Percentiles rank a stretch among this genome's conserved stretches.
Conservation (phyloP, 1,139 yeast species). For the Candida gigantensis region DNA sequence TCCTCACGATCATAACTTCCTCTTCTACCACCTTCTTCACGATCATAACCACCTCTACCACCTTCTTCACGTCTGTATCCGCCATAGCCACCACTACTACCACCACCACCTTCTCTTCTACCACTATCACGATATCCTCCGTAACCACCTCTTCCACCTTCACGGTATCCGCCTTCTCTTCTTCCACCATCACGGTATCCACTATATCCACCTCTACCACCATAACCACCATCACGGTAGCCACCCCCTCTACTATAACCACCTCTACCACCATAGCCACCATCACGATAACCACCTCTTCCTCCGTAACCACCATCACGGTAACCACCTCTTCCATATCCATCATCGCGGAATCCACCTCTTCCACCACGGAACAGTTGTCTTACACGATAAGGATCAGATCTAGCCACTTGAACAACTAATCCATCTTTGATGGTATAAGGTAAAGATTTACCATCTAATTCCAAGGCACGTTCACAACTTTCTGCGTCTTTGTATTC, state of each 20-base stretch:
- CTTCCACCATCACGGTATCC: conserved; percentile 21
- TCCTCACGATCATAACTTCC: conserved; percentile 18
- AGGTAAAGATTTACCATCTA: conserved; percentile 48
- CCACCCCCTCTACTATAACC: conserved; percentile 10
- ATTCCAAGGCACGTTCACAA: conserved; percentile 60
- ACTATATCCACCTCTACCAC: conserved; percentile 19
- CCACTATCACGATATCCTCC: conserved; percentile 18
- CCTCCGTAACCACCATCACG: conserved; percentile 14
- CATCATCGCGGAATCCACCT: conserved; percentile 22
- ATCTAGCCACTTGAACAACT: conserved; percentile 60
- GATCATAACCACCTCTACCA: conserved; percentile 20
- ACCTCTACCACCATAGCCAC: conserved; percentile 9
- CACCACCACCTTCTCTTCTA: conserved; percentile 18
- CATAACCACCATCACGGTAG: conserved; percentile 12
- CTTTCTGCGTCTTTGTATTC: conserved; percentile 61
- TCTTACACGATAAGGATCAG: conserved; percentile 50
- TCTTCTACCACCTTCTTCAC: conserved; percentile 22
- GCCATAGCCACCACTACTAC: conserved; percentile 9
- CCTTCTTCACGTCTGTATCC: conserved; percentile 22
- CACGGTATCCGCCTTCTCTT: conserved; percentile 29
- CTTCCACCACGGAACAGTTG: conserved; percentile 32
- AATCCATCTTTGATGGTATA: conserved; percentile 43
- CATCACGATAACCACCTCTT: conserved; percentile 11
- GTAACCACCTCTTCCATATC: conserved; percentile 9
- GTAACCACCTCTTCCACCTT: conserved; percentile 16